Evolutionary conservation across 139 green algal species (phyloP).

Genomic region (Micractinium conductrix): DNA sequence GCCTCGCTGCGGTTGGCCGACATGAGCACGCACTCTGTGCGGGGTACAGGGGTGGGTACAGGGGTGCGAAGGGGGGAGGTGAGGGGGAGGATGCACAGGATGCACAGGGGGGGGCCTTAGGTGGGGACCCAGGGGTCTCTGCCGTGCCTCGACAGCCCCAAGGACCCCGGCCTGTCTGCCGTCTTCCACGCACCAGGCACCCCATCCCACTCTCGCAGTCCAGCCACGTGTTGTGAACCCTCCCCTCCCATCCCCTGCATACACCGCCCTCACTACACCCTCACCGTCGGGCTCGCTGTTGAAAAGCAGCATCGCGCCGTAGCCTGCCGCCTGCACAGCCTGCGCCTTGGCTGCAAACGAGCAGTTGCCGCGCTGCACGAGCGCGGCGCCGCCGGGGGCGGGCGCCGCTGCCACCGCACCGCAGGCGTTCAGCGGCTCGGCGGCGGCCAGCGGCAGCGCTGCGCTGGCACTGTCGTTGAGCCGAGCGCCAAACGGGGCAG

Average conservation of each 20-base stretch:
- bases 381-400: constrained; percentile 27
- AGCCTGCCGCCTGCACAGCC: constrained; percentile 56
- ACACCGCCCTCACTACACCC: background rate
- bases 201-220: too few species aligned
- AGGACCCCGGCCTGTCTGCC: too few species aligned
- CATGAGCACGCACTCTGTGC: constrained; percentile 69
- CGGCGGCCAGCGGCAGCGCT: background rate
- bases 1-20: constrained; percentile 29
- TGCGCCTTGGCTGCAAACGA: constrained; percentile 69
- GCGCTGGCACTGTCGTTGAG: constrained; percentile 7
- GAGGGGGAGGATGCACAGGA: too few species aligned
- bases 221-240: too few species aligned
- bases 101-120: too few species aligned
- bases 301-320: constrained; percentile 64
- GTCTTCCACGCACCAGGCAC: too few species aligned
- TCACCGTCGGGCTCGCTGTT: constrained; percentile 59
- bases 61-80: background rate
- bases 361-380: constrained; percentile 73
- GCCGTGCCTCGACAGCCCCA: too few species aligned
- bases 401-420: background rate
- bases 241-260: background rate
- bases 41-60: background rate
- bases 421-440: constrained; percentile 31
- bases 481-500: constrained; percentile 12
- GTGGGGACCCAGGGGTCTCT: too few species aligned